A percentile compares a stretch with the other conserved stretches of the same genome.
Conservation (phyloP, 177 flowering plant genomes). For the Vitis hybrid region DNA sequence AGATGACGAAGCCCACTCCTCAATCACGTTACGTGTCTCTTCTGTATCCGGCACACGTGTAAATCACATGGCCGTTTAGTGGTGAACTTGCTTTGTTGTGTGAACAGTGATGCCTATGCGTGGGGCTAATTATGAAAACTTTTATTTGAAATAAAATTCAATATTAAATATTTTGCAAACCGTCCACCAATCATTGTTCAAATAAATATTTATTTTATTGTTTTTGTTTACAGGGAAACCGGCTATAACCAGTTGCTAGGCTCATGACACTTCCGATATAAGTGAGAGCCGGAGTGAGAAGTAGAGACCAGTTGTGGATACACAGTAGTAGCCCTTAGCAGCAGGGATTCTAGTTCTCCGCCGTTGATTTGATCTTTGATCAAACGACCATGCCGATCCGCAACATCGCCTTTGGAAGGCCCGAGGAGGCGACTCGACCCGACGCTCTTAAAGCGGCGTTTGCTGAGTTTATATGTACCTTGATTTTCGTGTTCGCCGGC, state of each 20-base stretch:
- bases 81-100: conserved; percentile 10
- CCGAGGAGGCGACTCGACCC: conserved; percentile 40
- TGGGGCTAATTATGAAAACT: too few species aligned
- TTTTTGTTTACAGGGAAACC: conserved; percentile 11
- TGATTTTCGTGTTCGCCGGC: conserved; percentile 64
- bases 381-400: conserved; percentile 41
- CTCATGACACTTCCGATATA: conserved; percentile 4
- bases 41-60: conserved; percentile 9
- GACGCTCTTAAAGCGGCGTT: conserved; percentile 47
- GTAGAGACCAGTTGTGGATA: conserved; percentile 12
- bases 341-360: neutral
- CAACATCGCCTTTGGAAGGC: conserved; percentile 39
- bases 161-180: neutral
- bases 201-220: neutral
- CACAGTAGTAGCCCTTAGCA: neutral
- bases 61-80: neutral
- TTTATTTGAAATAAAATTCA: too few species aligned
- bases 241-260: conserved; percentile 13
- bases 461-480: conserved; percentile 57
- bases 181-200: conserved; percentile 8
- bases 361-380: conserved; percentile 5
- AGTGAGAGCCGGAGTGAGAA: neutral
- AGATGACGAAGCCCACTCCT: conserved; percentile 1
- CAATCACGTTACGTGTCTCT: conserved; percentile 15
- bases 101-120: neutral